phyloP scores from a whole-genome alignment of 2,329 filamentous ascomycete species.

The Metarhizium anisopliae region DNA sequence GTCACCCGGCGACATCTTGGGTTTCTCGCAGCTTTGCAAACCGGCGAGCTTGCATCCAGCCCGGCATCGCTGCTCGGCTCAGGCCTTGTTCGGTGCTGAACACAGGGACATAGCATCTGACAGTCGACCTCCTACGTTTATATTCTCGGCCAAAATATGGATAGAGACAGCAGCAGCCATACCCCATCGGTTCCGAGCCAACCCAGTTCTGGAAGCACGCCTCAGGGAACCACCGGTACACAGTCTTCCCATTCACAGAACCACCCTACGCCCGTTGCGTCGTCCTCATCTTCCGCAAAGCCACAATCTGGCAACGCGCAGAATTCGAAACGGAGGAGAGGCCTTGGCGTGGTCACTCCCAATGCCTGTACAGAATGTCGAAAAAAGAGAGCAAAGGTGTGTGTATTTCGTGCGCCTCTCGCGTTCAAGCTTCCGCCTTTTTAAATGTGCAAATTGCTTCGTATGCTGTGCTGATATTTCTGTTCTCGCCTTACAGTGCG shows the following conservation, averaged over 20 bases:
- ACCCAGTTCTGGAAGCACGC: constrained; percentile 23
- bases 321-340: constrained; percentile 42
- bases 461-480: not conserved
- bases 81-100: not conserved
- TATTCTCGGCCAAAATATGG: constrained; percentile 15
- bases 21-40: not conserved
- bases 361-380: constrained; percentile 54
- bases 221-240: constrained; percentile 19
- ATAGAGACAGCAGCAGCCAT: constrained; percentile 20
- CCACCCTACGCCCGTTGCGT: constrained; percentile 6
- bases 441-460: not conserved
- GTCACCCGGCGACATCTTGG: not conserved
- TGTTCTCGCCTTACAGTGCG: constrained; percentile 34
- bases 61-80: not conserved
- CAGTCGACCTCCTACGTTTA: not conserved
- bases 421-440: not conserved
- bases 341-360: constrained; percentile 47
- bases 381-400: constrained; percentile 53
- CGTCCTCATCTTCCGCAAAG: constrained; percentile 11
- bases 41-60: not conserved
- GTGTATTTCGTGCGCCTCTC: not conserved
- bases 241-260: constrained; percentile 10
- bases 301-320: constrained; percentile 19
- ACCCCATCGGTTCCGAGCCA: constrained; percentile 20
- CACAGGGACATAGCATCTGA: not conserved